phyloP scores from a whole-genome alignment of 805 yeast species.

The Crinitomyces ghanaensis region DNA sequence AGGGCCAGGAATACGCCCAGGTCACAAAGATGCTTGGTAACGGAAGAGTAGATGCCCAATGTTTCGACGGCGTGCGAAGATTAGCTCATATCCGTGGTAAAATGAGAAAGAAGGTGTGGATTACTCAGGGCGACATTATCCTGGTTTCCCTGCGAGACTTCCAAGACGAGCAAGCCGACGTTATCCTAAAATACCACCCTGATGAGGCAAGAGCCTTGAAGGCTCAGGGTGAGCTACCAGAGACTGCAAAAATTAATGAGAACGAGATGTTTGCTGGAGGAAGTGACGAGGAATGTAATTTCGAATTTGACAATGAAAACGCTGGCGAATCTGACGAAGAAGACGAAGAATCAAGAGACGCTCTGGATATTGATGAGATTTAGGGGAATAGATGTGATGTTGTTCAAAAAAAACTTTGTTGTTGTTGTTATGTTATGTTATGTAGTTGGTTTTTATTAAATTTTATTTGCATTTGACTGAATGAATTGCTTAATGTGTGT shows the following conservation, averaged over 20 bases:
- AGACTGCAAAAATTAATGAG: slow-evolving; percentile 92
- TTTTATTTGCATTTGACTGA: too few species aligned
- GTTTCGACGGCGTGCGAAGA: slow-evolving; percentile 90
- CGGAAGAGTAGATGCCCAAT: slow-evolving; percentile 89
- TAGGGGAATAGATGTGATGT: slow-evolving; percentile 34
- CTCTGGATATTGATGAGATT: slow-evolving; percentile 91
- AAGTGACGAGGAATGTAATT: slow-evolving; percentile 94
- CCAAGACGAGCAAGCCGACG: slow-evolving; percentile 98
- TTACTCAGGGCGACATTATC: slow-evolving; percentile 96
- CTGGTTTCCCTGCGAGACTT: slow-evolving; percentile 94
- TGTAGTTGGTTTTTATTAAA: too few species aligned
- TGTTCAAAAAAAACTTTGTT: neutral
- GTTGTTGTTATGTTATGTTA: neutral
- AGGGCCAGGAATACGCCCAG: slow-evolving; percentile 98
- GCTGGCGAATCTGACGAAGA: slow-evolving; percentile 63
- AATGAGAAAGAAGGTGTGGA: slow-evolving; percentile 99
- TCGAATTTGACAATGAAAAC: slow-evolving; percentile 92
- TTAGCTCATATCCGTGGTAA: slow-evolving; percentile 98
- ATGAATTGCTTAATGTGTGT: too few species aligned
- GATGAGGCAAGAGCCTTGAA: slow-evolving; percentile 97
- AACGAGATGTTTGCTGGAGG: slow-evolving; percentile 95
- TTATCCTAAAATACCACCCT: slow-evolving; percentile 88
- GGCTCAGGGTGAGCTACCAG: slow-evolving; percentile 94
- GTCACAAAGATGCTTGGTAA: slow-evolving; percentile 97
- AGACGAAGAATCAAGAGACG: slow-evolving; percentile 36